A percentile compares a stretch with the other conserved stretches of the same genome.
Evolutionary conservation across 1,284 basidiomycete genomes (phyloP).

Genomic region (Crepidotus sp.): DNA sequence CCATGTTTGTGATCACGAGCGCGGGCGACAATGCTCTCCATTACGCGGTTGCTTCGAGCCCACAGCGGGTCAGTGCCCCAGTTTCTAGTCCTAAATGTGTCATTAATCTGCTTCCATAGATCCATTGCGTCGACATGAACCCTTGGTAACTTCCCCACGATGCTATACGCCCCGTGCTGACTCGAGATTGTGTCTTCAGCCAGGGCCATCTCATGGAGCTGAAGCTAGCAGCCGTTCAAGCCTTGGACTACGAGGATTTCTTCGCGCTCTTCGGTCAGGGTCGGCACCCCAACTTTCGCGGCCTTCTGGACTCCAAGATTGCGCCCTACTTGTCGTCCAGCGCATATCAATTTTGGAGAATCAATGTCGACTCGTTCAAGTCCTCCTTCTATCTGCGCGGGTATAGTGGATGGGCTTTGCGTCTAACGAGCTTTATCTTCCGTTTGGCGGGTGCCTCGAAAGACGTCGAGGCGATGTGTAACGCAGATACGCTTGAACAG

Average conservation of each 20-base stretch:
- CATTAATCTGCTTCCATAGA: conserved; percentile 24
- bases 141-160: conserved; percentile 31
- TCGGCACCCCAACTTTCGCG: conserved; percentile 51
- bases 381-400: conserved; percentile 68
- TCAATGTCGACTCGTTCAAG: conserved; percentile 57
- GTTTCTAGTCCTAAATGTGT: neutral
- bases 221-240: conserved; percentile 63
- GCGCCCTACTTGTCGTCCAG: conserved; percentile 68
- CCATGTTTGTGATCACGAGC: conserved; percentile 70
- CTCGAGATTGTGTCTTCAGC: conserved; percentile 22
- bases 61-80: conserved; percentile 34
- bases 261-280: conserved; percentile 72
- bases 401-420: conserved; percentile 66
- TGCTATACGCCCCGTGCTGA: neutral
- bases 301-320: conserved; percentile 57
- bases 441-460: conserved; percentile 48
- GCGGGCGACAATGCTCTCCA: conserved; percentile 81
- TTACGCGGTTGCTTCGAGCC: conserved; percentile 64
- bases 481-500: conserved; percentile 46
- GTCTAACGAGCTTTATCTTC: conserved; percentile 58
- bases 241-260: conserved; percentile 60
- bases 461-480: conserved; percentile 52
- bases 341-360: conserved; percentile 73
- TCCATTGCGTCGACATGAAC: conserved; percentile 74
- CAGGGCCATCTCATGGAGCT: conserved; percentile 78